Conservation (phyloP, 371 early-diverging fungal species). For the Blakeslea trispora region DNA sequence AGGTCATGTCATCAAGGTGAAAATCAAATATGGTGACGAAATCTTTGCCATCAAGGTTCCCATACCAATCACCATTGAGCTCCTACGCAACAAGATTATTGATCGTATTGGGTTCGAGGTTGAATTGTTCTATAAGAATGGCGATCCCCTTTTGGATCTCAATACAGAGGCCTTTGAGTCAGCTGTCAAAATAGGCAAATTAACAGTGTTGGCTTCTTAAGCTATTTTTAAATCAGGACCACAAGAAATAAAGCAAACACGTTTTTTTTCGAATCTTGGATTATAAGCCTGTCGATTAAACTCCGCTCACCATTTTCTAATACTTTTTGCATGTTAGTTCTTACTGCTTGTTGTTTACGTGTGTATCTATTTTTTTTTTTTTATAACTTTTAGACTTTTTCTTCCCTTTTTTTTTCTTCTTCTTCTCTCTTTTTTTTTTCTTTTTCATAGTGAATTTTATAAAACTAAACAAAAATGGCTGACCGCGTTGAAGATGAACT, state of each 20-base stretch:
- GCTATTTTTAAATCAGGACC: slow-evolving; percentile 1
- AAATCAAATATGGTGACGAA: slow-evolving; percentile 70
- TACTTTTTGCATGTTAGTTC: too few species aligned
- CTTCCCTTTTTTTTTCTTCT: slow-evolving; percentile 13
- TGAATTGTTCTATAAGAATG: slow-evolving; percentile 35
- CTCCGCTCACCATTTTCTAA: too few species aligned
- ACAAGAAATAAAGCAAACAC: slow-evolving; percentile 5
- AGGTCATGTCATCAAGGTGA: slow-evolving; percentile 57
- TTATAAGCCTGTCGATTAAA: neutral
- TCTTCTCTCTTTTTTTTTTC: slow-evolving; percentile 29
- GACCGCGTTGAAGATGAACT: slow-evolving; percentile 74
- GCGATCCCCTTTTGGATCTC: slow-evolving; percentile 29
- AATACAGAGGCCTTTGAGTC: slow-evolving; percentile 38
- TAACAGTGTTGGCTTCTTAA: slow-evolving; percentile 46
- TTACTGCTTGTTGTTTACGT: slow-evolving; percentile 3
- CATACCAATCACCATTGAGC: slow-evolving; percentile 53
- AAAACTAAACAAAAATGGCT: slow-evolving; percentile 34
- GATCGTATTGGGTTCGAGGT: slow-evolving; percentile 56
- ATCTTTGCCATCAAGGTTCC: slow-evolving; percentile 77
- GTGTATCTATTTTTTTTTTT: slow-evolving; percentile 1
- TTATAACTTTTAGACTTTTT: slow-evolving; percentile 23
- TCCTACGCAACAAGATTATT: slow-evolving; percentile 59
- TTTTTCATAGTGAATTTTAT: slow-evolving; percentile 17
- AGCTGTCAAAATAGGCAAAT: slow-evolving; percentile 44
- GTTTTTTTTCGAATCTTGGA: slow-evolving; percentile 1